These are phyloP conservation scores for Passalora sequoiae DNA, from an alignment of 2,329 filamentous ascomycete species.

Conservation along the genomic window DNA sequence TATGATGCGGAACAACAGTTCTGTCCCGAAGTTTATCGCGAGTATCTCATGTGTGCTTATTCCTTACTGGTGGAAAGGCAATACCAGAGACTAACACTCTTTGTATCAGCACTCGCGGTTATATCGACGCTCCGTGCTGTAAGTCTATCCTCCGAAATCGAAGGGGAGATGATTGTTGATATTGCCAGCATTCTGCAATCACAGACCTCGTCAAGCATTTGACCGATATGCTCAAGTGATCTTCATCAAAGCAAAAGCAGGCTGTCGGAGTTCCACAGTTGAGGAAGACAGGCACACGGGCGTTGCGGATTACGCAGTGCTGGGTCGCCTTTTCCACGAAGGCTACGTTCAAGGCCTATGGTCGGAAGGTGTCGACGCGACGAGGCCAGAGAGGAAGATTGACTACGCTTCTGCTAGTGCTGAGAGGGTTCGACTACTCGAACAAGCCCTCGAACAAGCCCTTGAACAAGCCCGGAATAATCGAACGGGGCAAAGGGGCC, in stretches of 20 bases:
- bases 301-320: background rate
- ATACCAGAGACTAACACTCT: background rate
- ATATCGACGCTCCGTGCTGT: background rate
- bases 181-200: background rate
- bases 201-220: slow-evolving; percentile 1
- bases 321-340: slow-evolving; percentile 1
- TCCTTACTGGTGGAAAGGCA: background rate
- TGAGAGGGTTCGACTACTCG: background rate
- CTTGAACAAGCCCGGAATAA: too few species aligned
- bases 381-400: background rate
- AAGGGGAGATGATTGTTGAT: background rate
- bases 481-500: too few species aligned
- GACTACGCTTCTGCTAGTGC: background rate
- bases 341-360: background rate
- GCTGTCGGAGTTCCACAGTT: background rate
- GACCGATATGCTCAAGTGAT: background rate
- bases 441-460: background rate
- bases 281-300: background rate
- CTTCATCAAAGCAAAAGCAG: background rate
- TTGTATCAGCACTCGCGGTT: background rate
- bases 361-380: background rate
- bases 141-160: background rate
- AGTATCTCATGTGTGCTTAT: background rate
- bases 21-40: background rate
- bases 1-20: slow-evolving; percentile 1